phyloP scores from a whole-genome alignment of 805 yeast species.

The Kazachstania viticola region DNA sequence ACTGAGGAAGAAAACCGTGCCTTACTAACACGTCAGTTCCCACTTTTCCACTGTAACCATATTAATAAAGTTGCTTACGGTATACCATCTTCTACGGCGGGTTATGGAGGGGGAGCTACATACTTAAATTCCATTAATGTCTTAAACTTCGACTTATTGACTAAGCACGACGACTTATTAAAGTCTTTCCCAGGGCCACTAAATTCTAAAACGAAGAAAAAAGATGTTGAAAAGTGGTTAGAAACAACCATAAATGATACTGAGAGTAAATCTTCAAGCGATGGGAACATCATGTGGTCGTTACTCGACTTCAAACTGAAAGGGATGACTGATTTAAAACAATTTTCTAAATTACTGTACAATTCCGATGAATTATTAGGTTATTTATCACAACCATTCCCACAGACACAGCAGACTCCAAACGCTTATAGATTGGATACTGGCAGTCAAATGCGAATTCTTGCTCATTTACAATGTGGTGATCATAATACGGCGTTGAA shows the following conservation, averaged over 20 bases:
- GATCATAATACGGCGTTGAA: constrained; percentile 54
- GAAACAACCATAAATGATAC: constrained; percentile 25
- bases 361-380: constrained; percentile 21
- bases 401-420: constrained; percentile 7
- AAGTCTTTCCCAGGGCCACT: constrained; percentile 42
- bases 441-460: constrained; percentile 21
- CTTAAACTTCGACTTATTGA: constrained; percentile 22
- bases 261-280: constrained; percentile 10
- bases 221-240: constrained; percentile 65
- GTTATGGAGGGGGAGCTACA: constrained; percentile 15
- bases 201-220: constrained; percentile 42
- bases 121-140: constrained; percentile 27
- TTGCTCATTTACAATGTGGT: constrained; percentile 43
- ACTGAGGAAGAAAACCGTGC: constrained; percentile 37
- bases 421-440: constrained; percentile 33
- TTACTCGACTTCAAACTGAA: constrained; percentile 17
- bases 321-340: constrained; percentile 22
- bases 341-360: constrained; percentile 25
- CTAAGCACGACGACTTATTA: constrained; percentile 23
- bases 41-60: constrained; percentile 58
- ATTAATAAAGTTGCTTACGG: constrained; percentile 35
- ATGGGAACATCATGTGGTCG: constrained; percentile 15
- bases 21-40: constrained; percentile 53
- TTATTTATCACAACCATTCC: constrained; percentile 15
- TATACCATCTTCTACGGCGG: constrained; percentile 26